phyloP scores from a whole-genome alignment of 306 rosid species.

The Begonia masoniana region DNA sequence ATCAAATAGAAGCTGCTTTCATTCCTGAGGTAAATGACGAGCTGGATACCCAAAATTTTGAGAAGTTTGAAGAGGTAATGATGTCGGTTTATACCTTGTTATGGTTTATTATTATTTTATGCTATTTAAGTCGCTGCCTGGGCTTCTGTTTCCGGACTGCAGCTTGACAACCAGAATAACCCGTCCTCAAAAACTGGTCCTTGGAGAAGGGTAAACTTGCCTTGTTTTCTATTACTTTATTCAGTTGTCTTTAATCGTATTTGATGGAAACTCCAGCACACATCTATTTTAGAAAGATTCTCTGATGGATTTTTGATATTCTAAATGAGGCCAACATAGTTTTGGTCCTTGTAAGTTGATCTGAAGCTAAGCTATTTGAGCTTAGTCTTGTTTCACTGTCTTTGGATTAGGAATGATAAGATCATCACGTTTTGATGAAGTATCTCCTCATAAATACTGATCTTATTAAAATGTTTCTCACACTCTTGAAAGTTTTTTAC shows the following conservation, averaged over 20 bases:
- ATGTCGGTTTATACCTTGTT: constrained; percentile 9
- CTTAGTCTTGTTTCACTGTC: not conserved
- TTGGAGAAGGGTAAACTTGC: constrained; percentile 78
- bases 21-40: constrained; percentile 94
- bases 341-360: not conserved
- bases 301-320: not conserved
- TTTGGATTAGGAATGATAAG: not conserved
- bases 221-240: not conserved
- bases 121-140: constrained; percentile 11
- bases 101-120: constrained; percentile 7
- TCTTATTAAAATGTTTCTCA: constrained; percentile 1
- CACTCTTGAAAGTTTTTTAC: no score
- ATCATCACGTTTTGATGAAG: not conserved
- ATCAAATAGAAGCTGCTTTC: constrained; percentile 95
- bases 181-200: constrained; percentile 68
- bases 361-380: no score
- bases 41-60: constrained; percentile 94
- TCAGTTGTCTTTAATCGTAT: no score
- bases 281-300: no score
- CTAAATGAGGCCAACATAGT: not conserved
- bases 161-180: constrained; percentile 57
- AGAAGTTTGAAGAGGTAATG: constrained; percentile 90
- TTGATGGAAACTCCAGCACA: no score
- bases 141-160: constrained; percentile 21
- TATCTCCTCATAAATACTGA: not conserved